Evolutionary conservation across 352 stramenopile genomes (phyloP).

Genomic region (Phytophthora pisi): DNA sequence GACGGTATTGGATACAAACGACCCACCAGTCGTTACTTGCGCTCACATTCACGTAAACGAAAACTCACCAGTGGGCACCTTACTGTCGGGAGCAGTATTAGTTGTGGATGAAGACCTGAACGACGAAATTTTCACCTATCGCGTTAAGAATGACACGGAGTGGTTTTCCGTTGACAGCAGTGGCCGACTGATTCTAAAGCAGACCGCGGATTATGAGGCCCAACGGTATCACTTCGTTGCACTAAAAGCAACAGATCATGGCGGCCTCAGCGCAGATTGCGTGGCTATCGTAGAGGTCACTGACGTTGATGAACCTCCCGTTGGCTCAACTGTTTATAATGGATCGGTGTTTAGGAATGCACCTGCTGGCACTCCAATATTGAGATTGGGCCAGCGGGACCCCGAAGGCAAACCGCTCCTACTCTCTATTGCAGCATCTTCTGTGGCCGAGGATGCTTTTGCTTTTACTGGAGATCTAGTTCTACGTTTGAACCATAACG

Average conservation of each 20-base stretch:
- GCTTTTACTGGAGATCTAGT: slow-evolving; percentile 21
- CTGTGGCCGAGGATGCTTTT: slow-evolving; percentile 10
- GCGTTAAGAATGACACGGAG: slow-evolving; percentile 20
- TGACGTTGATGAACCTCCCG: slow-evolving; percentile 48
- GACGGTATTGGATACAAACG: slow-evolving; percentile 24
- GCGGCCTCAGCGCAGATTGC: slow-evolving; percentile 44
- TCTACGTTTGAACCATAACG: slow-evolving; percentile 19
- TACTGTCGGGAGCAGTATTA: slow-evolving; percentile 10
- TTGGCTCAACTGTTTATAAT: slow-evolving; percentile 37
- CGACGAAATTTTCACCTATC: slow-evolving; percentile 28
- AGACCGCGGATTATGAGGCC: slow-evolving; percentile 45
- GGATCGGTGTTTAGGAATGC: slow-evolving; percentile 36
- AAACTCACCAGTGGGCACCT: slow-evolving; percentile 21
- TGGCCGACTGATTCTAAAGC: slow-evolving; percentile 39
- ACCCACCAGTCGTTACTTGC: slow-evolving; percentile 25
- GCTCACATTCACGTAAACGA: slow-evolving; percentile 22
- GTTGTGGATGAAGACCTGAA: slow-evolving; percentile 27
- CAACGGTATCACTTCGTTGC: slow-evolving; percentile 33
- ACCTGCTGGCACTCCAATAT: slow-evolving; percentile 10
- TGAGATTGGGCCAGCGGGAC: slow-evolving; percentile 27
- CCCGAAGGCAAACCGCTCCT: slow-evolving; percentile 19
- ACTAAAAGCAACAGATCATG: slow-evolving; percentile 37
- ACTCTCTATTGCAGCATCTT: slow-evolving; percentile 16
- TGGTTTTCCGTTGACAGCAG: slow-evolving; percentile 40
- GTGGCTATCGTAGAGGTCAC: slow-evolving; percentile 41